Evolutionary conservation across 495 filamentous ascomycete species (phyloP), one percentile per base, ranked within the genome.

Genomic region (Aspergillus egyptiacus): DNA sequence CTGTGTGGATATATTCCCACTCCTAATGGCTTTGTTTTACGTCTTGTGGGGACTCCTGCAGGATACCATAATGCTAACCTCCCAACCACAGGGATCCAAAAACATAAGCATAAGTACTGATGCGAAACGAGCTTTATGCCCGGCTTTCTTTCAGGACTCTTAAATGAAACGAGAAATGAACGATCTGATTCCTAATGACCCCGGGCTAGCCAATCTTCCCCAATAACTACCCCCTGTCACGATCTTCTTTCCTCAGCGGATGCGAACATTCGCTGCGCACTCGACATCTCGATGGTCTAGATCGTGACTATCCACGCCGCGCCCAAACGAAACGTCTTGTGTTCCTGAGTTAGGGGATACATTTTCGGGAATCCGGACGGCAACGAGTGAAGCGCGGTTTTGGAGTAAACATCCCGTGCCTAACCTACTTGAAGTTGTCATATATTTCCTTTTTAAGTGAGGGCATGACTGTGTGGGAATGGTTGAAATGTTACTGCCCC

Each of bases 401-500:
- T 49, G 48, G 39, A 50, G 48, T 33, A 38, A 34, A 31, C 15
- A 36, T 23, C 30, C 37, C 31, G 31, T 33, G 9, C 19, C 10
- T 42, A 25, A 31, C 22, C 30, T 34, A 30, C 20, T 20, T 19
- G 22, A 44, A 23, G 22, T 37, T 13, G 24, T 20, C 31, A 38
- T 43, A 30, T 22, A 30, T 23, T 36, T 41, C 23, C 39, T n/a
- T n/a, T n/a, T n/a, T n/a, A 48, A 33, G 33, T 28, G 48, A 36
- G 9, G 25, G 8, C 32, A 35, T 28, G 33, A 44, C 38, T 11
- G 17, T 17, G 31, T 36, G 40, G 31, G 44, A 44, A 19, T 27
- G 40, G 15, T 41, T 11, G 15, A 44, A 19, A 32, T 37, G 39
- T 32, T 25, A 44, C 43, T 36, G 43, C 9, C 20, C 43, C 7